A percentile compares a stretch with the other conserved stretches of the same genome.
Conservation (phyloP, 306 rosid genomes). For the Ziziphus jujuba region DNA sequence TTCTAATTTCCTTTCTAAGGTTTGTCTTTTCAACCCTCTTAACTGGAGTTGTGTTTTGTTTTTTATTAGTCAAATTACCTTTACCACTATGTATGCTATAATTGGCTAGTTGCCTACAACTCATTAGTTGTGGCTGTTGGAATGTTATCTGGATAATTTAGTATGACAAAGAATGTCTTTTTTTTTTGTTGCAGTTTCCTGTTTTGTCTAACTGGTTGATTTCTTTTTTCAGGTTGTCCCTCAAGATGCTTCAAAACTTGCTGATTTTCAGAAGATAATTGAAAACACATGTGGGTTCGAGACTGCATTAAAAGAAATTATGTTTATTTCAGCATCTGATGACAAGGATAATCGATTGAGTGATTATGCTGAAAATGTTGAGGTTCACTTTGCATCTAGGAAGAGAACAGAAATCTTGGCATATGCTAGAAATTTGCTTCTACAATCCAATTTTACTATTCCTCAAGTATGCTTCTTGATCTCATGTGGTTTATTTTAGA, state of each 20-base stretch:
- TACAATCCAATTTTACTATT: constrained; percentile 73
- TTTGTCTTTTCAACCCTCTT: constrained; percentile 24
- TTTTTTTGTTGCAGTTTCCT: too few relatives aligned
- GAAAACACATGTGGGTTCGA: constrained; percentile 70
- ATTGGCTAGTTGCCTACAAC: too few relatives aligned
- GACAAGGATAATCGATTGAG: constrained; percentile 66
- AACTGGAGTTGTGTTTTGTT: not conserved
- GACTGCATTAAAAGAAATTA: constrained; percentile 60
- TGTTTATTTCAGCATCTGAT: constrained; percentile 71
- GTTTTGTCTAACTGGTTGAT: not conserved
- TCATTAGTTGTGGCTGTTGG: too few relatives aligned
- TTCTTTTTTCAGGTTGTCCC: constrained; percentile 87
- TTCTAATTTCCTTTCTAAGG: constrained; percentile 88
- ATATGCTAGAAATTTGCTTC: constrained; percentile 79
- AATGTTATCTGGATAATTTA: too few relatives aligned
- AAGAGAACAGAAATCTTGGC: constrained; percentile 85
- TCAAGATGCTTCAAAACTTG: constrained; percentile 90
- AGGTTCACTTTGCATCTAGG: constrained; percentile 95
- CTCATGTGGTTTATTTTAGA: constrained; percentile 15
- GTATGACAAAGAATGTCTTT: too few relatives aligned
- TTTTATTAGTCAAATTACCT: not conserved
- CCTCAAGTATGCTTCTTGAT: constrained; percentile 59
- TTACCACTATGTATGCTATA: too few relatives aligned
- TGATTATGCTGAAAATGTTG: constrained; percentile 81
- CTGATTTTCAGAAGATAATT: constrained; percentile 78